Conservation (phyloP, 192 early-diverging fungal genomes). For the Gonapodya sp. region DNA sequence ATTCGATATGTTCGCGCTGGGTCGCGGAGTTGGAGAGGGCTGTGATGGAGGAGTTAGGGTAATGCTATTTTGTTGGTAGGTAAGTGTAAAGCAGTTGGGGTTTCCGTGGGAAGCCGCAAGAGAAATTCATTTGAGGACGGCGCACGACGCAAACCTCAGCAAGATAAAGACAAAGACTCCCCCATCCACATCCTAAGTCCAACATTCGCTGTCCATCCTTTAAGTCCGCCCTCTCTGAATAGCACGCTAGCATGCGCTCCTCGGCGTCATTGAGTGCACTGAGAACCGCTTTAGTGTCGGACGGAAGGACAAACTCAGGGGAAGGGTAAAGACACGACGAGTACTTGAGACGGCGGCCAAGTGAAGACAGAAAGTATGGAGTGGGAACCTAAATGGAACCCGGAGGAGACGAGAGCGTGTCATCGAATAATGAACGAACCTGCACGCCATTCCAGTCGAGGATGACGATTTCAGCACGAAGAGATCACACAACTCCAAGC, state of each 20-base stretch:
- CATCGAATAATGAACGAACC: too few species aligned
- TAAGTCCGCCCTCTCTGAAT: slow-evolving; percentile 35
- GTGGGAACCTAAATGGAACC: slow-evolving; percentile 40
- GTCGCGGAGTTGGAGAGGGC: slow-evolving; percentile 48
- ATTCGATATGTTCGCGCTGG: slow-evolving; percentile 40
- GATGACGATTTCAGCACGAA: too few species aligned
- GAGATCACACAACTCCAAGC: too few species aligned
- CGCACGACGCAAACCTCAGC: slow-evolving; percentile 28
- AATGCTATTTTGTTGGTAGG: slow-evolving; percentile 28
- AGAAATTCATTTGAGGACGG: not conserved
- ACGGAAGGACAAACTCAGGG: slow-evolving; percentile 18
- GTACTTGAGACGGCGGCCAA: slow-evolving; percentile 51
- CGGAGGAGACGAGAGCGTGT: too few species aligned
- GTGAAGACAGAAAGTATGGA: slow-evolving; percentile 35
- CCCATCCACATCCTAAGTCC: slow-evolving; percentile 61
- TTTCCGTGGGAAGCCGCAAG: slow-evolving; percentile 1
- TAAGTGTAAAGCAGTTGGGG: too few species aligned
- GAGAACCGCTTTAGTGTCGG: not conserved
- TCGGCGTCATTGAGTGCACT: slow-evolving; percentile 41
- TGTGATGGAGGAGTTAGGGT: slow-evolving; percentile 42
- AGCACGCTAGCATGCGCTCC: slow-evolving; percentile 46
- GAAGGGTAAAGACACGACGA: slow-evolving; percentile 43
- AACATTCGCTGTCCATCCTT: slow-evolving; percentile 46
- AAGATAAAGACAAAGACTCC: slow-evolving; percentile 41
- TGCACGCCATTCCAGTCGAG: too few species aligned